phyloP scores from a whole-genome alignment of 2,329 filamentous ascomycete genomes.

The Nemania sp. region DNA sequence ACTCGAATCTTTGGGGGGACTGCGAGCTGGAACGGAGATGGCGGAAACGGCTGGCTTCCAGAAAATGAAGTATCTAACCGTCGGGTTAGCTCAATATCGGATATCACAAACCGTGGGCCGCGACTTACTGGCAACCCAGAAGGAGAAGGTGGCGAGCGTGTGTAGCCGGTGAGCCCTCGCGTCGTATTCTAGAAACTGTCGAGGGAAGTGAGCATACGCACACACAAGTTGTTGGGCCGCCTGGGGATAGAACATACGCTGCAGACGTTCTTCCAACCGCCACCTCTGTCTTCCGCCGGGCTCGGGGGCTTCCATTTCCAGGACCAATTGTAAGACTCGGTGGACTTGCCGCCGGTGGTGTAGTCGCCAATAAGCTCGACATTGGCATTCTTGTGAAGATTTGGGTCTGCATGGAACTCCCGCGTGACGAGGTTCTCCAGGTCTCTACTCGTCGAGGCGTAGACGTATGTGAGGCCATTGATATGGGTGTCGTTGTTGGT shows the following conservation, averaged over 20 bases:
- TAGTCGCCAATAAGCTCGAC: slow-evolving; percentile 95
- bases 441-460: slow-evolving; percentile 82
- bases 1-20: slow-evolving; percentile 78
- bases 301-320: slow-evolving; percentile 98
- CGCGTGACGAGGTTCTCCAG: slow-evolving; percentile 92
- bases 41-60: slow-evolving; percentile 65
- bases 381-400: slow-evolving; percentile 95
- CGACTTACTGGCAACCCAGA: slow-evolving; percentile 82
- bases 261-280: slow-evolving; percentile 95
- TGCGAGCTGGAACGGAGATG: slow-evolving; percentile 72
- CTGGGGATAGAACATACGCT: slow-evolving; percentile 60
- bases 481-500: slow-evolving; percentile 72
- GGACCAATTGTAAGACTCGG: slow-evolving; percentile 89
- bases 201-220: slow-evolving; percentile 34
- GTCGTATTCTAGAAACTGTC: slow-evolving; percentile 93
- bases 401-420: slow-evolving; percentile 96
- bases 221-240: background rate
- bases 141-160: slow-evolving; percentile 89
- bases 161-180: slow-evolving; percentile 86
- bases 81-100: slow-evolving; percentile 28
- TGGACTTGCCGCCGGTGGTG: slow-evolving; percentile 78
- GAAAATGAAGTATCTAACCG: slow-evolving; percentile 48
- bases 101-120: slow-evolving; percentile 13
- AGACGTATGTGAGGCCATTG: slow-evolving; percentile 88
- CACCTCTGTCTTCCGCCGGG: slow-evolving; percentile 75